phyloP scores from a whole-genome alignment of 2,329 filamentous ascomycete species.

The Incumbomyces delicatus region DNA sequence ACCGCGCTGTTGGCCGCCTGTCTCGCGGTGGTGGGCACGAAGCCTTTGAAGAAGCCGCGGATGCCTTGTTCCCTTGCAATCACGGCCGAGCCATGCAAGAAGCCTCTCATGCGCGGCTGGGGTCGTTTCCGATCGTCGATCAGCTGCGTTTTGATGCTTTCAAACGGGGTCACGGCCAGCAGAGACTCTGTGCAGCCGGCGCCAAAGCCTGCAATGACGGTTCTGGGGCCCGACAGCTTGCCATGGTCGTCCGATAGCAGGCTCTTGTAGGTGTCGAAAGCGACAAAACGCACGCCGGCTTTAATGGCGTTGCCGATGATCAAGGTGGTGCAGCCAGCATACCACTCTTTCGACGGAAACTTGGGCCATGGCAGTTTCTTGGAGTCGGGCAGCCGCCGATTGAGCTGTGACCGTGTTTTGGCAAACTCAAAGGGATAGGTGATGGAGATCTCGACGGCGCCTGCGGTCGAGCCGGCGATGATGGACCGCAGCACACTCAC shows the following conservation, averaged over 20 bases:
- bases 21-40: conserved; percentile 85
- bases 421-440: conserved; percentile 95
- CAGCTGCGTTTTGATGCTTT: conserved; percentile 96
- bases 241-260: conserved; percentile 74
- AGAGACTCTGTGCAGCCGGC: conserved; percentile 90
- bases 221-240: conserved; percentile 79
- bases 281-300: conserved; percentile 90
- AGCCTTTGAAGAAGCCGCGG: conserved; percentile 91
- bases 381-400: conserved; percentile 66
- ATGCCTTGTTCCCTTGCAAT: conserved; percentile 83
- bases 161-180: conserved; percentile 88
- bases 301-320: conserved; percentile 96
- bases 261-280: conserved; percentile 88
- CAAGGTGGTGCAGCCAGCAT: conserved; percentile 91
- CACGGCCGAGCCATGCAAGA: conserved; percentile 78
- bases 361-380: conserved; percentile 91
- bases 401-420: conserved; percentile 90
- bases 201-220: conserved; percentile 86
- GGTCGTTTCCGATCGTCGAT: conserved; percentile 89
- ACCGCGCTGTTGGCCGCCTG: conserved; percentile 92
- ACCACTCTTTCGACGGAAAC: conserved; percentile 81
- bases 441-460: conserved; percentile 89
- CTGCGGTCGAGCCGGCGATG: conserved; percentile 83
- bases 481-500: conserved; percentile 79
- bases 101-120: conserved; percentile 80